Evolutionary conservation across 768 basidiomycete species (phyloP), one percentile per base, ranked within the genome.

Genomic region (Gyrodon lividus): DNA sequence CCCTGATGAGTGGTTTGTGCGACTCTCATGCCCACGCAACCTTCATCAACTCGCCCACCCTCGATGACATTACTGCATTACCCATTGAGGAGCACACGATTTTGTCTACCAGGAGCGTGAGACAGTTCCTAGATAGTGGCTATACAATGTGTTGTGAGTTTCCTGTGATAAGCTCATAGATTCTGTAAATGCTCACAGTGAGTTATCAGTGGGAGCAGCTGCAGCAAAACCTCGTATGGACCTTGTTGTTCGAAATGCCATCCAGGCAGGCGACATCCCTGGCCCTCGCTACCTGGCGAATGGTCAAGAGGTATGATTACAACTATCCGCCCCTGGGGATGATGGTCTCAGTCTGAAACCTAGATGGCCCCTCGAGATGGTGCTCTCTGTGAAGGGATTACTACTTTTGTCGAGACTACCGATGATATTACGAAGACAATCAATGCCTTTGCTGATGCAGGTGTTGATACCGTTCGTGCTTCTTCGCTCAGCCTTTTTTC

Each of bases 111-210:
- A 58, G 64, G 45, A 66, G 65, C 43, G 71, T 69, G 6, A 57
- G 51, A 43, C 71, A 63, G 17, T 72, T 71, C 52, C 49, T 72
- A 3, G 69, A 72, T 33, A 59, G 69, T 48, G 71, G 71, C 5
- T 72, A 72, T 44, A 72, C 71, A 1, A 72, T 73, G 72, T 72
- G 71, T 44, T 41, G 64, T 65, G 31, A 5, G 64, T 57, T n/a
- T n/a, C n/a, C n/a, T n/a, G 1, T 12, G 17, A 20, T 31, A 14
- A 22, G 22, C 35, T 28, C 6, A 12, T 20, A 4, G 2, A 8
- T 14, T 30, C n/a, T 45, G 47, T 13, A 5, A 8, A 16, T 28
- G 7, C 7, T 44, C 6, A 56, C 8, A 0, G 20, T 33, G 6
- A 28, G 16, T 41, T 34, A 12, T 31, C 33, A 65, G 64, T 72